Conservation (phyloP, 169 alveolate species). For the Eimeria tenella region DNA sequence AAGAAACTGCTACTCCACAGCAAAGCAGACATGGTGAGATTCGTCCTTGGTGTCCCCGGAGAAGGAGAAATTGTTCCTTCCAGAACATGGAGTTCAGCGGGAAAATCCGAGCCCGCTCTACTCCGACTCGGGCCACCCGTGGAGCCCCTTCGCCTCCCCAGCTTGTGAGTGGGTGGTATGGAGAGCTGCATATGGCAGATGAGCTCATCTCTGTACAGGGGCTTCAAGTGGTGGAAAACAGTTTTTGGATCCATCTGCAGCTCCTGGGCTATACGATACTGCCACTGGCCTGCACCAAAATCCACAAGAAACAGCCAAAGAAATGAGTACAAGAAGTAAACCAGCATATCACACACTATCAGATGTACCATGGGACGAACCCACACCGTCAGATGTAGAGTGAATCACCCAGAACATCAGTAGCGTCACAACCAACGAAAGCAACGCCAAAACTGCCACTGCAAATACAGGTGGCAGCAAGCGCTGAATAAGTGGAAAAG, state of each 20-base stretch:
- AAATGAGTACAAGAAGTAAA: background rate
- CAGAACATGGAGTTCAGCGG: no score
- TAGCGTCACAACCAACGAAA: no score
- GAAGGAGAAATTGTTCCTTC: background rate
- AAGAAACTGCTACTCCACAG: conserved; percentile 73
- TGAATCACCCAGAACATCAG: no score
- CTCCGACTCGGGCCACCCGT: background rate
- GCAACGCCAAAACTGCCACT: no score
- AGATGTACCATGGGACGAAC: no score
- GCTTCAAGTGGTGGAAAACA: conserved; percentile 77
- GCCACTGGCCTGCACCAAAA: conserved; percentile 76
- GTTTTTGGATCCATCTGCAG: conserved; percentile 67
- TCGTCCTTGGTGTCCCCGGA: background rate
- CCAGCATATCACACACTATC: no score
- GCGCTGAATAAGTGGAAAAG: no score
- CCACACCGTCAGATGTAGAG: no score
- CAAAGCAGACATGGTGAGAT: conserved; percentile 72
- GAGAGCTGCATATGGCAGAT: conserved; percentile 69
- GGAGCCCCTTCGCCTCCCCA: background rate
- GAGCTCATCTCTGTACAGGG: conserved; percentile 52
- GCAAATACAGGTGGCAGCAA: no score
- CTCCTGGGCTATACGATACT: conserved; percentile 76
- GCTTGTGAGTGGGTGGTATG: conserved; percentile 64
- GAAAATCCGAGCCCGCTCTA: no score
- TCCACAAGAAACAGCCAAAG: background rate